phyloP scores from a whole-genome alignment of 306 rosid species.

The Psophocarpus tetragonolobus region DNA sequence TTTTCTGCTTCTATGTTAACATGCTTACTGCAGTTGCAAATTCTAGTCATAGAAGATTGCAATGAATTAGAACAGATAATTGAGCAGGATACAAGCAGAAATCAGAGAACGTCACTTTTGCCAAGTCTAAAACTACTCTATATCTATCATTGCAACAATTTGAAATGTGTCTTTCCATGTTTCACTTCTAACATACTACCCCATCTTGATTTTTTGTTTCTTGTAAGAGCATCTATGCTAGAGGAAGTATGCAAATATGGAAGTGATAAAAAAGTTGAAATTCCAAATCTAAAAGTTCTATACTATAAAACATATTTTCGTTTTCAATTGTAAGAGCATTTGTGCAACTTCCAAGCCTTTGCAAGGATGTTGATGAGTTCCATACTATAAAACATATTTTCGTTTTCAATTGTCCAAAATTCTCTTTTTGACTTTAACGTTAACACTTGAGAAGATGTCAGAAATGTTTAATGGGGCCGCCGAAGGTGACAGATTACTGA shows the following conservation, averaged over 20 bases:
- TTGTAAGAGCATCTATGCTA: not conserved
- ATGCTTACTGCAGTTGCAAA: not conserved
- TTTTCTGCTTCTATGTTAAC: not conserved
- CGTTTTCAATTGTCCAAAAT: not conserved
- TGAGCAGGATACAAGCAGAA: not conserved
- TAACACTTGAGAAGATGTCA: not conserved
- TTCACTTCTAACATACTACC: not conserved
- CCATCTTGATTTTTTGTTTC: not conserved
- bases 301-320: no score
- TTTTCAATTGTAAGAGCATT: no score
- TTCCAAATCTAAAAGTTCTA: not conserved
- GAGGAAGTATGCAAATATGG: not conserved
- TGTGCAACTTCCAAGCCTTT: not conserved
- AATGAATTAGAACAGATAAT: not conserved
- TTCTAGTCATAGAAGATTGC: not conserved
- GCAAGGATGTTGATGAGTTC: not conserved
- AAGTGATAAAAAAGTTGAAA: not conserved
- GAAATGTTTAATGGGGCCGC: rapidly evolving
- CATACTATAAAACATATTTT: not conserved
- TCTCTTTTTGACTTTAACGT: not conserved
- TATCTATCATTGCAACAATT: not conserved
- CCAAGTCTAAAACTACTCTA: not conserved
- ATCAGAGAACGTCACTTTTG: not conserved
- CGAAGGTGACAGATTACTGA: not conserved
- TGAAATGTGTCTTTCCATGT: not conserved